Conservation (phyloP, 2,329 filamentous ascomycete species). For the Aplosporella prunicola region DNA sequence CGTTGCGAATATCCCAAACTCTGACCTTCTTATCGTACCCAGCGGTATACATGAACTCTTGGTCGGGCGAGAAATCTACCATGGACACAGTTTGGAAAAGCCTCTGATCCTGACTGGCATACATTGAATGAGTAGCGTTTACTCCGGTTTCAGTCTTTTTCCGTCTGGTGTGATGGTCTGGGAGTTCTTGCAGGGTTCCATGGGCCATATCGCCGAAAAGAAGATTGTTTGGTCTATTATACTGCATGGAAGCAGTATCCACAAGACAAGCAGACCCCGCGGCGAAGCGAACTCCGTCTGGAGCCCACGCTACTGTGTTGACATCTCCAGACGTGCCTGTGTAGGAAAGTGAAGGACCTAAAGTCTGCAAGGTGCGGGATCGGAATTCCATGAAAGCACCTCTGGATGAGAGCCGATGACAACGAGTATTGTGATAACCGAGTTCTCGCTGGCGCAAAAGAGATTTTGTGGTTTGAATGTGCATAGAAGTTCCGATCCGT, state of each 20-base stretch:
- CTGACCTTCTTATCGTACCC: slow-evolving; percentile 46
- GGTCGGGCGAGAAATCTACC: slow-evolving; percentile 42
- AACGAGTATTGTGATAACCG: too few species aligned
- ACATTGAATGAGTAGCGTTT: slow-evolving; percentile 38
- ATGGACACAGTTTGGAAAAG: slow-evolving; percentile 49
- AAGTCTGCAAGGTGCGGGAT: too few species aligned
- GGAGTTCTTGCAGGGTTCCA: slow-evolving; percentile 41
- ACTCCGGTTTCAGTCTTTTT: slow-evolving; percentile 28
- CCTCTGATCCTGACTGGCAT: slow-evolving; percentile 40
- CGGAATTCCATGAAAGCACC: too few species aligned
- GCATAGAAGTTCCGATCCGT: too few species aligned
- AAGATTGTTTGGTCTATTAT: slow-evolving; percentile 50
- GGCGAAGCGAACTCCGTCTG: slow-evolving; percentile 45
- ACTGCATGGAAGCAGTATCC: slow-evolving; percentile 48
- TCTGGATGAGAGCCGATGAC: too few species aligned
- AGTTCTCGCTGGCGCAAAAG: slow-evolving; percentile 25
- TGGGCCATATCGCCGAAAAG: slow-evolving; percentile 40
- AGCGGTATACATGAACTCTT: slow-evolving; percentile 41
- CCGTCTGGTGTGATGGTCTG: slow-evolving; percentile 42
- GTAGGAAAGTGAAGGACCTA: slow-evolving; percentile 40
- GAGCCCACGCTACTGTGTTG: slow-evolving; percentile 47
- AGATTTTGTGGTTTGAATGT: background rate
- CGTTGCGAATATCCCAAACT: slow-evolving; percentile 29
- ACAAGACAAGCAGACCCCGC: slow-evolving; percentile 48
- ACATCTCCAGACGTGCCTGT: slow-evolving; percentile 52